These are phyloP conservation scores for Orbilia blumenaviensis DNA, from an alignment of 2,329 filamentous ascomycete genomes.

Conservation along the genomic window DNA sequence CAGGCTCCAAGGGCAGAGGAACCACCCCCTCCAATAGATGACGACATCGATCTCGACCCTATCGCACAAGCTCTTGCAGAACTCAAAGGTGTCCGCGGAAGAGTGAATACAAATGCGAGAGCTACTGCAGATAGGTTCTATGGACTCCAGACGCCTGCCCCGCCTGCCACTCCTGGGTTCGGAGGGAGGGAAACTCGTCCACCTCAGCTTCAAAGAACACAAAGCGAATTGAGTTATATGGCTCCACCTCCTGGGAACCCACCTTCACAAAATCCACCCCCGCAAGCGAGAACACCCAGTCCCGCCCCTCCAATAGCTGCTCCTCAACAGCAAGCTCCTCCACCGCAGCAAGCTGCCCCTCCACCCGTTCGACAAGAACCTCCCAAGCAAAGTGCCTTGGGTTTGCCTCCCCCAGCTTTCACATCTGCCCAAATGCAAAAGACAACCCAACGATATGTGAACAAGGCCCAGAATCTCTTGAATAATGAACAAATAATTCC, in stretches of 20 bases:
- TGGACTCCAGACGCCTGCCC: conserved; percentile 85
- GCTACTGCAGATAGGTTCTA: conserved; percentile 96
- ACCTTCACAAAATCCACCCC: conserved; percentile 62
- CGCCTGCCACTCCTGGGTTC: conserved; percentile 60
- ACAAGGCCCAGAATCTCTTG: conserved; percentile 84
- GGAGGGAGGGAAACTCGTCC: conserved; percentile 54
- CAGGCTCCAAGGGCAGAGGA: conserved; percentile 65
- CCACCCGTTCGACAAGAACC: conserved; percentile 58
- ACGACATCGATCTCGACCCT: conserved; percentile 70
- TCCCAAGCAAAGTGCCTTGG: conserved; percentile 73
- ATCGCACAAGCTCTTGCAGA: conserved; percentile 93
- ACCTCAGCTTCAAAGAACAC: conserved; percentile 22
- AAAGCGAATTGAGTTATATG: conserved; percentile 42
- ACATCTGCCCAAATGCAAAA: conserved; percentile 96
- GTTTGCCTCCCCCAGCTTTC: conserved; percentile 88
- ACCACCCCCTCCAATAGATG: conserved; percentile 30
- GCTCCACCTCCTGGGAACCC: conserved; percentile 57
- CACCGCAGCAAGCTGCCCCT: not conserved
- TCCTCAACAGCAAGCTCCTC: not conserved
- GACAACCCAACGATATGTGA: conserved; percentile 85
- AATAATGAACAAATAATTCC: conserved; percentile 59
- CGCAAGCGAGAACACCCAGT: conserved; percentile 57
- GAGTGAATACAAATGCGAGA: conserved; percentile 69
- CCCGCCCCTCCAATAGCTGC: not conserved
- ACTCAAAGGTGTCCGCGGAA: conserved; percentile 85